Base-by-base conservation (phyloP, 1,284 basidiomycete species). In the Rugosomyces carneus region DNA sequence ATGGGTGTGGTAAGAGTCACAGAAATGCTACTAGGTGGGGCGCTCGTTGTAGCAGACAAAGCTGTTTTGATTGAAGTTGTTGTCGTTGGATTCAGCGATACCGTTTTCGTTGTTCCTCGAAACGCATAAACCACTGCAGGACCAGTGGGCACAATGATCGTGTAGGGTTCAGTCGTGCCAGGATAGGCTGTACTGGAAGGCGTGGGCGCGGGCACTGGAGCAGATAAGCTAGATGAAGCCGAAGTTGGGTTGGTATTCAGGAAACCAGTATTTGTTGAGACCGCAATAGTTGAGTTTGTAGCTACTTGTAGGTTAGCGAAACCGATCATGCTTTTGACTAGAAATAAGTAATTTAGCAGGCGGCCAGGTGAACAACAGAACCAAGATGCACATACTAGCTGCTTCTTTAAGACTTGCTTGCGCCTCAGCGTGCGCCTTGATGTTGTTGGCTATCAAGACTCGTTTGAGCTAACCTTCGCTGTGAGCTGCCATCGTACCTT, bases 321-420 rank as follows among this genome's bases (percentile, higher is more conserved):
- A 16, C 43, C 42, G 24, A 27, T 47, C 57, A 49, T 20, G 11
- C 20, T 38, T 27, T 44, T 37, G 23, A 44, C 43, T 44, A 23
- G 15, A 1, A 6, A 2, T 9, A 20, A 37, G n/a, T 37, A 20
- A 37, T 18, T 6, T 20, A 37, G 16, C n/a, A 29, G 11, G 5
- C 21, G 21, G 21, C 21, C 21, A 23, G 7, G 21, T 23, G 3
- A 23, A 23, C 3, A 23, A 23, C 21, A 23, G 3, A 7, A 3
- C 21, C 3, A 23, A 4, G 21, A 23, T 23, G 21, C 21, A 23
- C 21, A 7, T 23, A 23, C 23, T 52, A 8, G 41, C 38, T 32
- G 47, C 23, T 40, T 52, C 40, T 29, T 50, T 52, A 16, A 26
- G 7, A 23, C 21, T 23, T 23, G 21, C 21, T 23, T 23, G 21